Evolutionary conservation across 768 basidiomycete species (phyloP).

Genomic region (Pisolithus sp.): DNA sequence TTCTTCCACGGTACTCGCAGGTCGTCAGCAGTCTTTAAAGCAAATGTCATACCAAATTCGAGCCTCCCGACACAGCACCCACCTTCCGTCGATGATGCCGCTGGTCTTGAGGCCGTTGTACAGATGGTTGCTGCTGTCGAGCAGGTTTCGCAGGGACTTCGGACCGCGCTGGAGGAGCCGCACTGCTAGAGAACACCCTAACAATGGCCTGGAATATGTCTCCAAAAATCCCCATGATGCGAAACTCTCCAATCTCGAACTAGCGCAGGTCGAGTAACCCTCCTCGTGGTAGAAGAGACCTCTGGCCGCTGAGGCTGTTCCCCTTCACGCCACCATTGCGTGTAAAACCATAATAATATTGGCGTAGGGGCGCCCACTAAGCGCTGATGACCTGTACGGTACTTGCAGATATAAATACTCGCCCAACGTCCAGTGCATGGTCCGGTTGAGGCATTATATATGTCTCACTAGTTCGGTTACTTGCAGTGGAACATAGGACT

Average conservation of each 20-base stretch:
- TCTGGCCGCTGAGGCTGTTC: too few relatives aligned
- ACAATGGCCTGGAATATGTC: slow-evolving; percentile 22
- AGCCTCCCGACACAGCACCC: neutral
- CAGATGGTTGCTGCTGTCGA: slow-evolving; percentile 5
- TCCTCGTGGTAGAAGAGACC: too few relatives aligned
- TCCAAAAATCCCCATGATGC: slow-evolving; percentile 18
- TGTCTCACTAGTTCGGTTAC: too few relatives aligned
- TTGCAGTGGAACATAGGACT: too few relatives aligned
- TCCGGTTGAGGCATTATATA: too few relatives aligned
- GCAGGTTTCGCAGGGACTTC: neutral
- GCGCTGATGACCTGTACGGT: too few relatives aligned
- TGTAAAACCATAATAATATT: neutral
- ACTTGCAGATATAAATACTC: too few relatives aligned
- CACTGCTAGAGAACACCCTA: slow-evolving; percentile 18
- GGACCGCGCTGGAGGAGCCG: slow-evolving; percentile 10
- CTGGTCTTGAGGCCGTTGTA: slow-evolving; percentile 1
- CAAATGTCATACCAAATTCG: too few relatives aligned
- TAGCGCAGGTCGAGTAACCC: too few relatives aligned
- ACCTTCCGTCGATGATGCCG: slow-evolving; percentile 8
- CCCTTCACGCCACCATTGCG: too few relatives aligned
- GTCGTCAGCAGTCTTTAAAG: neutral
- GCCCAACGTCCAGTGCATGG: too few relatives aligned
- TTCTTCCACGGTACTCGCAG: slow-evolving; percentile 9
- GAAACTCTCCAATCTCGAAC: neutral
- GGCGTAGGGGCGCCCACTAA: too few relatives aligned